Base-by-base conservation (phyloP, 2,329 filamentous ascomycete species). In the Bimuria novae-zelandiae region DNA sequence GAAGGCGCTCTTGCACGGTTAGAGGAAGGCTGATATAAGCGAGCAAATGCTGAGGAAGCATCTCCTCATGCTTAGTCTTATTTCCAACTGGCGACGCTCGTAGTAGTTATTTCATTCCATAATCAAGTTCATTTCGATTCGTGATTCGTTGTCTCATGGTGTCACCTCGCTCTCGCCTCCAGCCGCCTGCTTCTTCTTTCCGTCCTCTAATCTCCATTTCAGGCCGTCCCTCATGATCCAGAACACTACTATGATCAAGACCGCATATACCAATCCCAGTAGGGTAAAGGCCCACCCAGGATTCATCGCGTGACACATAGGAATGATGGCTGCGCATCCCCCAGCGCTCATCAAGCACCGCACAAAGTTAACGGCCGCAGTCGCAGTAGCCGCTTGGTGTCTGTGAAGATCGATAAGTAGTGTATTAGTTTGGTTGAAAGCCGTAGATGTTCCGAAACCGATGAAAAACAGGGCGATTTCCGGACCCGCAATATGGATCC, bases 361-460 rank as follows among this genome's bases (percentile, higher is more conserved):
- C 3, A 62, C 68, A 23, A 74, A 67, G 33, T 73, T 74, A 23
- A 70, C 60, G 0, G 69, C 74, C 1, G 76, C 75, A 2, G 74
- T 76, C 0, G 75, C 76, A 16, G 75, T 75, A 14, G 73, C 69
- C 1, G 76, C 73, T 16, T 69, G 62, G 16, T 70, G 59, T 22
- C 73, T 72, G 39, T 77, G 75, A 8, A 79, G 49, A 53, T 79
- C 76, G 10, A 79, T 68, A 2, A 79, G 60, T 51, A 84, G 62
- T 0, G 79, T 79, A 46, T 76, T 78, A 7, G 78, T 65, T 29
- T 75, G 72, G 45, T 67, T 74, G 59, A 77, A 72, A 0, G 68
- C 68, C n/a, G 83, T 85, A 3, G 85, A 86, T 11, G 84, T 75
- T 4, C 80, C 79, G 1, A 75, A 74, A 2, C 84, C 76, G 1